Base-by-base conservation (phyloP, 139 green algal species). In the Zygnema circumcarinatum region DNA sequence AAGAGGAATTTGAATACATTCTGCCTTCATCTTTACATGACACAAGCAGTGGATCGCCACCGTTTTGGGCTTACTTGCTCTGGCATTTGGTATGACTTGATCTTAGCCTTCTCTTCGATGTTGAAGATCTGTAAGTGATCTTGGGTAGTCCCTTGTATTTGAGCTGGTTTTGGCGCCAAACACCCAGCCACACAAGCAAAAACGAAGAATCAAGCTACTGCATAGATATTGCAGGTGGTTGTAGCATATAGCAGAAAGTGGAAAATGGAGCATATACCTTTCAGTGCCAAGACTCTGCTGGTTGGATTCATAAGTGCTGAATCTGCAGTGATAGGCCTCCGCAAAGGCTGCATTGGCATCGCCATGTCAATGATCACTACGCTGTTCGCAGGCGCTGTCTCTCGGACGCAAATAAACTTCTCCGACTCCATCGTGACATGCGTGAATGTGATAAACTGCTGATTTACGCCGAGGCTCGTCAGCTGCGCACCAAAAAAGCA, bases 71-170 rank as follows among this genome's bases (percentile, higher is more conserved):
- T 38, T 11, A 90, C 87, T 31, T 93, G 91, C 93, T 99, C 95
- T 7, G 93, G 91, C 93, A 99, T 98, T 87, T 98, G 94, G 86
- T 97, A 94, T 0, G 94, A 94, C 93, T 98, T 98, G 67, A 99
- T 94, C 93, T 99, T 99, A n/a, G 93, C 91, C 95, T 99, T 99
- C 31, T 92, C 94, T 47, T 98, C 97, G 81, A 99, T 93, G 94
- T 99, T 98, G 92, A 99, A 99, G 25, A 99, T 96, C 90, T 99
- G 97, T 67, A 99, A 93, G 39, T 94, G 88, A 81, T 94, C 92
- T 83, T 93, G 80, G 33, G 84, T 91, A 1, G 86, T 90, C 11
- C 85, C 86, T 35, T 81, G 92, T 29, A 94, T 84, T 53, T 54
- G 38, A 80, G 91, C 91, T 90, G 86, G 67, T 7, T n/a, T n/a